Base-by-base conservation (phyloP, 768 basidiomycete species). In the Multifurca ochricompacta region DNA sequence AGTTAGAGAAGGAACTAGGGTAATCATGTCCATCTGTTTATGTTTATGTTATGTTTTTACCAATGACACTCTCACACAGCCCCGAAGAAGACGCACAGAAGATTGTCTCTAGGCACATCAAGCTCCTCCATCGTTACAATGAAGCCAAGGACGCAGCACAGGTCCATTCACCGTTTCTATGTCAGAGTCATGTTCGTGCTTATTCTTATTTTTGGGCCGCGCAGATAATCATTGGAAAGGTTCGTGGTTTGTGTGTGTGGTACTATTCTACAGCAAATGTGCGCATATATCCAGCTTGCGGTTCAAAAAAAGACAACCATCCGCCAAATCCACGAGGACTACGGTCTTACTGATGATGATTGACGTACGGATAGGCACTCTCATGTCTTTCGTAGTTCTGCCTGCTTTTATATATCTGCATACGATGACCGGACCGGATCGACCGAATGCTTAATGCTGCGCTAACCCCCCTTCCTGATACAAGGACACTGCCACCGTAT, bases 111-210 rank as follows among this genome's bases (percentile, higher is more conserved):
- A 67, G 70, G 7, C 84, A 87, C 59, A 87, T 87, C 63, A 75
- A 77, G 54, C 70, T 86, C 3, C 68, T 88, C 21, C 86, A 88
- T 65, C 73, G 70, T 35, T 89, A 88, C 54, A 88, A 88, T 50
- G 86, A 88, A 66, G 79, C 83, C 5, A 88, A 88, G 64, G 87
- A 89, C 63, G 87, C 85, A 3, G 76, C 84, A 2, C 87, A 88
- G 80, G 87, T 79, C 35, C 19, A 31, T 52, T 36, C 16, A 11
- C 23, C 6, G 13, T n/a, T 21, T 48, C 9, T 23, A n/a, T 40
- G 11, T 8, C 9, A 5, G 27, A 11, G 14, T 21, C 11, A 37
- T 16, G 8, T 19, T 10, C 7, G 21, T n/a, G 9, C 14, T 30
- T 21, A 3, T 48, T 9, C 44, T 32, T 18, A 35, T 7, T 3